These are phyloP conservation scores for Stentor coeruleus DNA, from an alignment of 73 alveolate species.

Conservation along the genomic window DNA sequence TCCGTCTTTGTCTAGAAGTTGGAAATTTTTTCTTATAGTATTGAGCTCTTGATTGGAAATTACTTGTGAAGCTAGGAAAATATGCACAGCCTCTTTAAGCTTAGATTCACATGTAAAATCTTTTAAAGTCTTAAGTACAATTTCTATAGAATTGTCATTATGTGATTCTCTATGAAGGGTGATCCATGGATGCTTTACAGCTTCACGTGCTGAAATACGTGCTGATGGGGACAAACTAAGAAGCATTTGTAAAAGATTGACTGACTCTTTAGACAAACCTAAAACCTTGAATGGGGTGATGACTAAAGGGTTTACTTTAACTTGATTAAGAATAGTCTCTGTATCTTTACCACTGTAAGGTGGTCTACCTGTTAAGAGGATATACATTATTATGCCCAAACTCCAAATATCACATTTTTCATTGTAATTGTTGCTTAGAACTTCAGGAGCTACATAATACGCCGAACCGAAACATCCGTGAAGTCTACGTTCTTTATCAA, in stretches of 20 bases:
- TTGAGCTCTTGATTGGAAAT: too few species aligned
- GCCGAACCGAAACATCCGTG: background rate
- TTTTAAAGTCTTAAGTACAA: too few species aligned
- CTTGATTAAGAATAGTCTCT: background rate
- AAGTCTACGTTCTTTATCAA: background rate
- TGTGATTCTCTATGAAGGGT: too few species aligned
- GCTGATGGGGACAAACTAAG: background rate
- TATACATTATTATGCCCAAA: background rate
- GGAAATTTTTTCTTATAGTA: too few species aligned
- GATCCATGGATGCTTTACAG: constrained; percentile 22
- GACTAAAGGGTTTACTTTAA: background rate
- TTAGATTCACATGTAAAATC: too few species aligned
- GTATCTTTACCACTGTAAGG: background rate
- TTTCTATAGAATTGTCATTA: too few species aligned
- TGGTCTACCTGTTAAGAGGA: background rate
- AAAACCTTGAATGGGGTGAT: background rate
- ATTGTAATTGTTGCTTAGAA: background rate
- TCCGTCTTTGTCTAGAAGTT: too few species aligned
- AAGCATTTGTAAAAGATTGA: background rate
- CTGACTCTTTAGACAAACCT: background rate
- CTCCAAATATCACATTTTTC: background rate
- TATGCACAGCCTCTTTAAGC: too few species aligned
- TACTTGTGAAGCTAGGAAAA: too few species aligned
- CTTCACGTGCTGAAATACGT: constrained; percentile 2
- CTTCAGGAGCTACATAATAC: background rate